phyloP scores from a whole-genome alignment of 495 filamentous ascomycete species.

The Aspergillus taichungensis region DNA sequence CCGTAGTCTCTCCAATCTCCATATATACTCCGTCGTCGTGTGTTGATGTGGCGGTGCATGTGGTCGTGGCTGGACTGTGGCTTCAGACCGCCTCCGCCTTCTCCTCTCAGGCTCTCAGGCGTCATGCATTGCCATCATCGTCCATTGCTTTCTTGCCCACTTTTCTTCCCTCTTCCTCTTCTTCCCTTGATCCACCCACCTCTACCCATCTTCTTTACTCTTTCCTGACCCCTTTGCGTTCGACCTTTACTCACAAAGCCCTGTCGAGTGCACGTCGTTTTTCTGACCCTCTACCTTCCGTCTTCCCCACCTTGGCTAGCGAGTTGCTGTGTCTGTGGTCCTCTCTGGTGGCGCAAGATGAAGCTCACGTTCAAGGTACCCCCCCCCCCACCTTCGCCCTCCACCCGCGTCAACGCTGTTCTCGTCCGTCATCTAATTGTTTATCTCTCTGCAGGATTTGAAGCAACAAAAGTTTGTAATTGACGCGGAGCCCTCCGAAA shows the following conservation, averaged over 20 bases:
- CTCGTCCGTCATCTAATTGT: conserved; percentile 8
- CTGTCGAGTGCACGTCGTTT: neutral
- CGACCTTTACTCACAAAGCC: neutral
- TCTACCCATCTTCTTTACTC: neutral
- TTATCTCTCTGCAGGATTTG: conserved; percentile 56
- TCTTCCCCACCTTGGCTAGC: conserved; percentile 8
- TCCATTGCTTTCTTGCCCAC: conserved; percentile 5
- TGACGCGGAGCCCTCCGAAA: conserved; percentile 87
- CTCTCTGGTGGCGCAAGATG: conserved; percentile 46
- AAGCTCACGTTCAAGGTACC: conserved; percentile 78
- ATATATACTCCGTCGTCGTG: no score
- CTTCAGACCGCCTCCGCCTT: conserved; percentile 9
- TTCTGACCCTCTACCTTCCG: neutral
- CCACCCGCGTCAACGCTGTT: conserved; percentile 1
- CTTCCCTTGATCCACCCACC: neutral
- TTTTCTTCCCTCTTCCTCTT: conserved; percentile 3
- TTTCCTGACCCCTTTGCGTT: neutral
- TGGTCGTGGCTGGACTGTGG: neutral
- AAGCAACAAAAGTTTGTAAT: conserved; percentile 97
- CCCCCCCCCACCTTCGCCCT: conserved; percentile 14
- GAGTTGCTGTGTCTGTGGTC: conserved; percentile 4
- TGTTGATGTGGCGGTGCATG: no score
- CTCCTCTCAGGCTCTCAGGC: conserved; percentile 1
- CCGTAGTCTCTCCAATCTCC: no score
- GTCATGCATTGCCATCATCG: conserved; percentile 15